Evolutionary conservation across 208 protist genomes (phyloP).

Genomic region (Acanthamoeba royreba): DNA sequence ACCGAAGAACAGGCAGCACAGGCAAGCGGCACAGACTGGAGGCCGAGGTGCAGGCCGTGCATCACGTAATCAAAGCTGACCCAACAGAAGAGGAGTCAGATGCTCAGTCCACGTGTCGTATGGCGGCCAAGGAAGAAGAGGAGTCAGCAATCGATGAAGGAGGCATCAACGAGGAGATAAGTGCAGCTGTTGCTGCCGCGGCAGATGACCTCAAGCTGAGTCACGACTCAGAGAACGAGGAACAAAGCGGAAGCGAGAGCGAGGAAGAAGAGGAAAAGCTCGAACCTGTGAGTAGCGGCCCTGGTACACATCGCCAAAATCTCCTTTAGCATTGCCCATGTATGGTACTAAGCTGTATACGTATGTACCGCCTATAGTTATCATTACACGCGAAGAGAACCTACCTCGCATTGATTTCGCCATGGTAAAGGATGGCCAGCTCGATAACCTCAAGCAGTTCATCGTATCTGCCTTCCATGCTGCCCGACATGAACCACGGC

Average conservation of each 20-base stretch:
- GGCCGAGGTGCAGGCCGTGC: no score
- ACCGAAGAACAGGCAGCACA: no score
- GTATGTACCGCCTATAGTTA: not conserved
- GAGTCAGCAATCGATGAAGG: no score
- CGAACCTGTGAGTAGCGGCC: not conserved
- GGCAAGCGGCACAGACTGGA: no score
- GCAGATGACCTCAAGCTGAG: not conserved
- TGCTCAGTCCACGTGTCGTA: no score
- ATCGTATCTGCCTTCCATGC: not conserved
- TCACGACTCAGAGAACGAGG: not conserved
- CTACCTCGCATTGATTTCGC: slow-evolving; percentile 21
- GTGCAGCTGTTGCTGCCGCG: not conserved
- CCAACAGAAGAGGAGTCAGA: no score
- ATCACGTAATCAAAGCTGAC: no score
- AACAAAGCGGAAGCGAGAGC: not conserved
- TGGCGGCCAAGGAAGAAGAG: no score
- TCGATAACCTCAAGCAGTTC: not conserved
- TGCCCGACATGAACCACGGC: not conserved
- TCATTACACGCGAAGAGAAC: not conserved
- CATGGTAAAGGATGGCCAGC: slow-evolving; percentile 34
- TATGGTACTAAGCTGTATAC: no score
- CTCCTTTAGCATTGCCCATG: no score
- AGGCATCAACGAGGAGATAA: not conserved
- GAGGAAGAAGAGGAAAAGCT: slow-evolving; percentile 22
- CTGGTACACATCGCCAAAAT: no score